These are phyloP conservation scores for Pseudotsuga menziesii DNA, from an alignment of 75 land plant species.

Conservation along the genomic window DNA sequence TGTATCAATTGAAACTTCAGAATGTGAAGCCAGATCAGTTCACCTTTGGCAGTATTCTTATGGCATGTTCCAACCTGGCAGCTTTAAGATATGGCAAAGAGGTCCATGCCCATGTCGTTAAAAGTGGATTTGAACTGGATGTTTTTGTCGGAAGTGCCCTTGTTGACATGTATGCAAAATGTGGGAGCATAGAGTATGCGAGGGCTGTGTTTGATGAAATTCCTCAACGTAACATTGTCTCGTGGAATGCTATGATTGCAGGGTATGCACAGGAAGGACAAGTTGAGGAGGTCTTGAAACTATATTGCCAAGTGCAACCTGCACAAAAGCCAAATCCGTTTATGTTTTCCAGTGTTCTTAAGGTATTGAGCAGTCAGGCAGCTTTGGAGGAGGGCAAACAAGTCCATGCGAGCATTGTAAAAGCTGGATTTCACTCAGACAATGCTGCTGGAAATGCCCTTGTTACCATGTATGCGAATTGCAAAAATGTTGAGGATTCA, in stretches of 20 bases:
- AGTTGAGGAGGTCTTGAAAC: conserved; percentile 33
- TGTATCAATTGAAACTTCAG: conserved; percentile 27
- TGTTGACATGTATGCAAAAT: conserved; percentile 42
- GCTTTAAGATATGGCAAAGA: conserved; percentile 49
- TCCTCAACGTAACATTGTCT: conserved; percentile 35
- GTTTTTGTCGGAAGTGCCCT: conserved; percentile 14
- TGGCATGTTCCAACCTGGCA: conserved; percentile 46
- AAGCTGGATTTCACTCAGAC: conserved; percentile 8
- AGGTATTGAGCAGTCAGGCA: not conserved
- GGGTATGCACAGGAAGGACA: conserved; percentile 39
- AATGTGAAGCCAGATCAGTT: conserved; percentile 47
- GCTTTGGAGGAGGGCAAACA: conserved; percentile 8
- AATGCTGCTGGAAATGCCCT: conserved; percentile 11
- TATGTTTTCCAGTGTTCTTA: conserved; percentile 17
- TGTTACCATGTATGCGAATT: conserved; percentile 20
- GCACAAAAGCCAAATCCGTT: conserved; percentile 5
- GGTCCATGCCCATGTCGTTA: conserved; percentile 42
- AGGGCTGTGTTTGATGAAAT: conserved; percentile 37
- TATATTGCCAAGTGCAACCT: conserved; percentile 12
- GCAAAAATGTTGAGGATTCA: conserved; percentile 13
- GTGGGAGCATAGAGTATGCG: conserved; percentile 19
- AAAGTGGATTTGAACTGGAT: conserved; percentile 24
- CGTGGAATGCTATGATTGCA: conserved; percentile 45
- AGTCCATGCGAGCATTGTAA: conserved; percentile 14
- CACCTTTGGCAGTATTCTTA: conserved; percentile 47